Evolutionary conservation across 108 stramenopile genomes (phyloP).

Genomic region (Aurantiochytrium sp.): DNA sequence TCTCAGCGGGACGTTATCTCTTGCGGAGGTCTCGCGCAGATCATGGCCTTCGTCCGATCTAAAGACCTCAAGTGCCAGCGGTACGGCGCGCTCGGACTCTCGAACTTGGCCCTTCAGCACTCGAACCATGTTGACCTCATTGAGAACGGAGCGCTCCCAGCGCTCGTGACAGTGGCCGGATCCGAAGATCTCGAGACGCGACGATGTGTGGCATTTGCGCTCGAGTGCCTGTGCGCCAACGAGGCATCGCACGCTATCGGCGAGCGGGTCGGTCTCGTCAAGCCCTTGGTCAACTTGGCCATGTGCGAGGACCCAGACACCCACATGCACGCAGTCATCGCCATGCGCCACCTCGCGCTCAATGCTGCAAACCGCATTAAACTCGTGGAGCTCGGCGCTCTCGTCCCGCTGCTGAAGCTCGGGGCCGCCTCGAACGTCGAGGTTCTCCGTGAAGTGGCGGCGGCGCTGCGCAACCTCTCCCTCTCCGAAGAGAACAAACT

Average conservation of each 20-base stretch:
- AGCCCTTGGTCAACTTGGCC: conserved; percentile 53
- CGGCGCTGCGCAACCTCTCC: conserved; percentile 57
- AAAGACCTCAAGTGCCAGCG: conserved; percentile 55
- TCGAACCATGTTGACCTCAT: conserved; percentile 62
- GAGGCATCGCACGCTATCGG: conserved; percentile 62
- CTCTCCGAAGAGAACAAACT: conserved; percentile 56
- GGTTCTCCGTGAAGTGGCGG: conserved; percentile 59
- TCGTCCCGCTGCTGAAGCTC: conserved; percentile 45
- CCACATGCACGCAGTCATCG: conserved; percentile 63
- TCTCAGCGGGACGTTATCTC: conserved; percentile 59
- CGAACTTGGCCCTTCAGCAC: conserved; percentile 54
- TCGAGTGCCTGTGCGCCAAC: conserved; percentile 56
- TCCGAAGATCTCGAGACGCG: conserved; percentile 60
- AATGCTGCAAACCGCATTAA: conserved; percentile 55
- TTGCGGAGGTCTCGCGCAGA: conserved; percentile 51
- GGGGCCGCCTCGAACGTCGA: conserved; percentile 34
- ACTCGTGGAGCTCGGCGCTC: conserved; percentile 60
- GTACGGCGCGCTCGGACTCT: conserved; percentile 56
- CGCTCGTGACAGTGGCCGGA: conserved; percentile 40
- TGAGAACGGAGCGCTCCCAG: conserved; percentile 55
- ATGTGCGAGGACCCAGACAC: conserved; percentile 55
- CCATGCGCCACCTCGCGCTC: conserved; percentile 59
- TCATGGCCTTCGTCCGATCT: conserved; percentile 56
- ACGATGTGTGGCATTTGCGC: conserved; percentile 62
- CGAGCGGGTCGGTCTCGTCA: conserved; percentile 63